Evolutionary conservation across 306 rosid species (phyloP).

Genomic region (Gillenia trifoliata): DNA sequence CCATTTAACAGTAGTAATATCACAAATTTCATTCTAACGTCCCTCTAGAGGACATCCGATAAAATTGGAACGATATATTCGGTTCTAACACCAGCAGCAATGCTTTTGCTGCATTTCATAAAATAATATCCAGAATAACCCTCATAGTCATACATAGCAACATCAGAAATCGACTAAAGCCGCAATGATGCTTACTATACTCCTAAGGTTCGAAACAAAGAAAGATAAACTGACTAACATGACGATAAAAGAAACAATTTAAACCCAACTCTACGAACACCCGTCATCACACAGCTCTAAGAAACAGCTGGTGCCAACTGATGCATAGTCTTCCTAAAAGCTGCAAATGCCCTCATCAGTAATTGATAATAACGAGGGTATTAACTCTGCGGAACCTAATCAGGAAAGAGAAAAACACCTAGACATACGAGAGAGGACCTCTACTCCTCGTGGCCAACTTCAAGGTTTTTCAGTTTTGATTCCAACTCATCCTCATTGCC

Average conservation of each 20-base stretch:
- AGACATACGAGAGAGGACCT: background rate
- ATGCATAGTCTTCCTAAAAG: slow-evolving; percentile 16
- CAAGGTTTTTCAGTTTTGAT: slow-evolving; percentile 79
- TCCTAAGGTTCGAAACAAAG: slow-evolving; percentile 18
- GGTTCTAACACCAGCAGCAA: background rate
- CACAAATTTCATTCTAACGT: background rate
- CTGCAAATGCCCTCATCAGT: slow-evolving; percentile 9
- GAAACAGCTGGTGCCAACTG: slow-evolving; percentile 4
- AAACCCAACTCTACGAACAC: slow-evolving; percentile 6
- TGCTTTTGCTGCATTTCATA: background rate
- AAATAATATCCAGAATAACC: background rate
- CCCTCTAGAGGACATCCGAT: background rate
- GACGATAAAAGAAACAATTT: background rate
- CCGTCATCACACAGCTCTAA: slow-evolving; percentile 2
- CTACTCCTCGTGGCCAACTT: slow-evolving; percentile 41
- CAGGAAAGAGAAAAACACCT: background rate
- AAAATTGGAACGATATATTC: background rate
- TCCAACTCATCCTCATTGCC: slow-evolving; percentile 51
- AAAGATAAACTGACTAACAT: background rate
- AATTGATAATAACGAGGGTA: slow-evolving; percentile 11
- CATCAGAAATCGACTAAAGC: background rate
- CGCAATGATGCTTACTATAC: slow-evolving; percentile 18
- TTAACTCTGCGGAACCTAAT: background rate
- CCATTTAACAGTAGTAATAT: no score
- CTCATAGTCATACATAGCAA: background rate